These are phyloP conservation scores for Brettanomyces custersianus DNA, from an alignment of 805 yeast species.

Conservation along the genomic window DNA sequence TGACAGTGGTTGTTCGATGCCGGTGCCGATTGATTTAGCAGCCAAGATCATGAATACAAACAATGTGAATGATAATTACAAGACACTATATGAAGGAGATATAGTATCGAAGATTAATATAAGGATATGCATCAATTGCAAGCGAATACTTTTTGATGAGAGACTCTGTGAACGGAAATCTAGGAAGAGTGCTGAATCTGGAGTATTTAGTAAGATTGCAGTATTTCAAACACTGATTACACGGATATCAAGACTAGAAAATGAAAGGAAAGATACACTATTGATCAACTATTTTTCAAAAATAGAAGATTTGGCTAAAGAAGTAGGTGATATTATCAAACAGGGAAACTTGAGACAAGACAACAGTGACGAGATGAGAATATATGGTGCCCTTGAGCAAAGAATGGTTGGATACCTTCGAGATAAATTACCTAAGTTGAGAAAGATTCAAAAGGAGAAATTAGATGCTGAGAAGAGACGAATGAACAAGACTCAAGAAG, in stretches of 20 bases:
- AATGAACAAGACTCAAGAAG: background rate
- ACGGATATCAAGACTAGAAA: constrained; percentile 19
- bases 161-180: constrained; percentile 39
- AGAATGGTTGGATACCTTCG: constrained; percentile 56
- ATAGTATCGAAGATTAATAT: constrained; percentile 24
- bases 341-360: background rate
- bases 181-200: constrained; percentile 20
- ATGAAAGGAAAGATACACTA: constrained; percentile 33
- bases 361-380: constrained; percentile 27
- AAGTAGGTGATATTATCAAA: constrained; percentile 25
- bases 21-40: constrained; percentile 44
- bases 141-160: constrained; percentile 47
- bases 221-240: constrained; percentile 17
- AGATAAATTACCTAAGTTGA: constrained; percentile 54
- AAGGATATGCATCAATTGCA: constrained; percentile 66
- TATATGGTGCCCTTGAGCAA: constrained; percentile 46
- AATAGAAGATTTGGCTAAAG: constrained; percentile 42
- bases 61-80: constrained; percentile 2
- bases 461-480: constrained; percentile 9
- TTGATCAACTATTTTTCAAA: constrained; percentile 40
- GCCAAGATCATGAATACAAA: constrained; percentile 25
- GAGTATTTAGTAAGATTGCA: constrained; percentile 30
- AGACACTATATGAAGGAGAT: background rate
- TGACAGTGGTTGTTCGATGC: constrained; percentile 59
- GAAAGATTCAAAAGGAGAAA: constrained; percentile 40